Evolutionary conservation across 192 early-diverging fungal genomes (phyloP).

Genomic region (Mortierella hygrophila): DNA sequence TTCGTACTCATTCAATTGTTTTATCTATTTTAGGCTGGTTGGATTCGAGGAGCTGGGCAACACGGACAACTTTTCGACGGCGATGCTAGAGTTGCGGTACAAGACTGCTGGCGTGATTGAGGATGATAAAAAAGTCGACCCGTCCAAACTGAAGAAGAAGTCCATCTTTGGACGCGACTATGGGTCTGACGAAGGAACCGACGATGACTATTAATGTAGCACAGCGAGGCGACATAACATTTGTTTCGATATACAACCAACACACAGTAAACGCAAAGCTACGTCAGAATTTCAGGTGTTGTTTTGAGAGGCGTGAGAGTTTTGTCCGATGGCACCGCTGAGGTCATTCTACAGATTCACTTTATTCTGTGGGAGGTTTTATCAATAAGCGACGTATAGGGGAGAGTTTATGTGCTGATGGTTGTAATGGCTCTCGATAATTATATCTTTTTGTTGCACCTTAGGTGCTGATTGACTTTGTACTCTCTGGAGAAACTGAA

Average conservation of each 20-base stretch:
- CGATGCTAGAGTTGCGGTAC: conserved; percentile 78
- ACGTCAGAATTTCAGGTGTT: not conserved
- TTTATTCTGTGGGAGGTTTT: too few species aligned
- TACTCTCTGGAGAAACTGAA: too few species aligned
- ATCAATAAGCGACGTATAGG: too few species aligned
- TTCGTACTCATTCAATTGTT: not conserved
- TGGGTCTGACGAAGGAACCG: conserved; percentile 48
- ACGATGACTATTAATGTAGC: conserved; percentile 33
- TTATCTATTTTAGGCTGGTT: conserved; percentile 66
- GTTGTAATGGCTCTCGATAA: too few species aligned
- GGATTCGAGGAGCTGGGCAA: conserved; percentile 97
- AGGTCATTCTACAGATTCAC: too few species aligned
- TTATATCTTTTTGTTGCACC: too few species aligned
- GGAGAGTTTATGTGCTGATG: too few species aligned
- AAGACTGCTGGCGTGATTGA: conserved; percentile 68
- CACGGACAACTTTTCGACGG: conserved; percentile 86
- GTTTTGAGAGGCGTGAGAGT: too few species aligned
- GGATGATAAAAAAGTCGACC: conserved; percentile 40
- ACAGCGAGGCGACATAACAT: too few species aligned
- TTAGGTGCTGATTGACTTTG: too few species aligned
- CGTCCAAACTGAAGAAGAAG: conserved; percentile 42
- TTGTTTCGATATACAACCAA: too few species aligned
- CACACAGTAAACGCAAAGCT: not conserved
- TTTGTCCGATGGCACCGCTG: too few species aligned
- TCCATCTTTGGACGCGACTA: conserved; percentile 57